Percentiles rank a stretch among this genome's conserved stretches.
Conservation (phyloP, 805 yeast genomes). For the Candida vaughaniae region DNA sequence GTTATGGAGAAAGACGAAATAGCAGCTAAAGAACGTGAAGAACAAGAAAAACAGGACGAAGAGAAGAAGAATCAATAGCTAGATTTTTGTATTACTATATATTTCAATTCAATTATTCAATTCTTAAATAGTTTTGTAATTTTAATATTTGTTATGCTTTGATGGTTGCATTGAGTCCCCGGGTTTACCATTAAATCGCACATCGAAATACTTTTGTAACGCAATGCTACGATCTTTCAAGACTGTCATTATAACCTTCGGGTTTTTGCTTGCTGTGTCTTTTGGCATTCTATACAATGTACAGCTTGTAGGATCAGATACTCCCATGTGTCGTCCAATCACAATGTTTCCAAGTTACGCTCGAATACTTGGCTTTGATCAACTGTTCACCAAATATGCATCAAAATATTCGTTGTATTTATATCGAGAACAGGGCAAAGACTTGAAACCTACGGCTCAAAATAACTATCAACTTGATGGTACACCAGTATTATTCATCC, state of each 20-base stretch:
- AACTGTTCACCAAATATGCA: conserved; percentile 66
- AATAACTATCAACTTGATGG: conserved; percentile 50
- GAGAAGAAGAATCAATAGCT: too few species aligned
- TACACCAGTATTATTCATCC: conserved; percentile 87
- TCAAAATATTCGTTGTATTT: conserved; percentile 80
- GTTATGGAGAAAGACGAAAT: conserved; percentile 22
- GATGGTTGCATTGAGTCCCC: too few species aligned
- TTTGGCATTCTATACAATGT: conserved; percentile 15
- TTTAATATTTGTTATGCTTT: too few species aligned
- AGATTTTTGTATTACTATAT: too few species aligned
- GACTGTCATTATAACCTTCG: not conserved
- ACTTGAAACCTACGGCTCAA: conserved; percentile 48
- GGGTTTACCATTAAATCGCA: not conserved
- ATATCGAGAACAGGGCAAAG: conserved; percentile 80
- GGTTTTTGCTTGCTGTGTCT: conserved; percentile 8
- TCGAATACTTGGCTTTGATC: conserved; percentile 68
- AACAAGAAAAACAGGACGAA: conserved; percentile 5
- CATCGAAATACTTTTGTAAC: conserved; percentile 2
- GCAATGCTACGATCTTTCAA: not conserved
- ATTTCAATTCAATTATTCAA: too few species aligned
- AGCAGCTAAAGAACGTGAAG: conserved; percentile 6
- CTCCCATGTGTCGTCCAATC: conserved; percentile 57
- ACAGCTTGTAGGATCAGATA: conserved; percentile 28
- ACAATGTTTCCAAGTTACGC: conserved; percentile 87
- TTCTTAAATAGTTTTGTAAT: too few species aligned